These are phyloP conservation scores for Tetrahymena borealis DNA, from an alignment of 73 alveolate genomes.

Conservation along the genomic window DNA sequence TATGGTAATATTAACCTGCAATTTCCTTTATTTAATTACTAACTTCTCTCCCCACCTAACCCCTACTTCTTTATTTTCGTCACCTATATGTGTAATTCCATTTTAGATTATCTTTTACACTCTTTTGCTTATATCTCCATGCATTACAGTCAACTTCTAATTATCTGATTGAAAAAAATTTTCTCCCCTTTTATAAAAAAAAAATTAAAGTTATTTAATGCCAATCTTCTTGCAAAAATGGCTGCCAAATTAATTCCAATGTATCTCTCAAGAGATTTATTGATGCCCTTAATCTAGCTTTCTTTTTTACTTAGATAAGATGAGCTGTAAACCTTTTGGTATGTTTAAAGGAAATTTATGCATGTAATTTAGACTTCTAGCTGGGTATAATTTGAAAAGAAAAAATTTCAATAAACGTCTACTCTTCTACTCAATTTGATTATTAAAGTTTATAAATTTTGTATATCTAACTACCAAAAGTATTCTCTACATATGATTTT, in stretches of 20 bases:
- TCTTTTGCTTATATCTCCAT: too few species aligned
- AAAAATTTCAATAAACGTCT: too few species aligned
- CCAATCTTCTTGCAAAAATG: background rate
- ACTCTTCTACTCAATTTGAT: too few species aligned
- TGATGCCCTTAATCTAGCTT: background rate
- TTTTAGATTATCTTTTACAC: too few species aligned
- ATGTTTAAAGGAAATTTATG: too few species aligned
- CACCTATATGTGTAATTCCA: too few species aligned
- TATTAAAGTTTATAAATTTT: too few species aligned
- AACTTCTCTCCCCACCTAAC: background rate
- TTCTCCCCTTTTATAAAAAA: background rate
- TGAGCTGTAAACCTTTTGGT: background rate
- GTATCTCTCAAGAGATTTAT: background rate
- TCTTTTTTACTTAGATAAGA: background rate
- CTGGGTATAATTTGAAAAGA: too few species aligned
- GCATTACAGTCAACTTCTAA: too few species aligned
- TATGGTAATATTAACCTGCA: background rate
- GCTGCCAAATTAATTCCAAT: background rate
- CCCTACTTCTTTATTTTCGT: background rate
- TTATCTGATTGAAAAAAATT: background rate
- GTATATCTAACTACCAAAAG: too few species aligned
- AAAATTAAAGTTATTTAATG: background rate
- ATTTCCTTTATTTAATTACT: background rate
- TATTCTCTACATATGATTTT: too few species aligned
- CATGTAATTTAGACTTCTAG: too few species aligned